Percentiles rank a stretch among this genome's conserved stretches.
phyloP scores from a whole-genome alignment of 176 grass and related monocot genomes.

The Carex kokanica region DNA sequence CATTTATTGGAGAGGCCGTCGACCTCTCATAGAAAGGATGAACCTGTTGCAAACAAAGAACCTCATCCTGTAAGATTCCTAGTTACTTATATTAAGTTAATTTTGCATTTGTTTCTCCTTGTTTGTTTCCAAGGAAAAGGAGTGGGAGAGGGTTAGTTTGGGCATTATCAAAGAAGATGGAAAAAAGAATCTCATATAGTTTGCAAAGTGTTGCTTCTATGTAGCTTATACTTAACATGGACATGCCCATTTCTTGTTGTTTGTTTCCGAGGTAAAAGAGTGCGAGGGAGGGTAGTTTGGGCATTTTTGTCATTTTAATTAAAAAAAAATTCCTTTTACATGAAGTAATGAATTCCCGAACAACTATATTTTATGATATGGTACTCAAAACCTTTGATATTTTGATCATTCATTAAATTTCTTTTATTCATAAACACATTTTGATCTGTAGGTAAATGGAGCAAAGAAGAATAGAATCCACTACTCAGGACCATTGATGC shows the following conservation, averaged over 20 bases:
- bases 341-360: background rate
- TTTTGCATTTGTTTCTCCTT: too few relatives aligned
- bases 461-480: constrained; percentile 91
- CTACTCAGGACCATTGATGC: constrained; percentile 90
- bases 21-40: constrained; percentile 86
- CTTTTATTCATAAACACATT: background rate
- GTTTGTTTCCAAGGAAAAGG: background rate
- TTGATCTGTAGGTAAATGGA: constrained; percentile 47
- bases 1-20: constrained; percentile 79
- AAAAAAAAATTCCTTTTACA: background rate
- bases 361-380: background rate
- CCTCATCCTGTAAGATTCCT: constrained; percentile 51
- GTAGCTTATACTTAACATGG: too few relatives aligned
- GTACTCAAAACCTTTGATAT: background rate
- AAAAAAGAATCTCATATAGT: background rate
- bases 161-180: background rate
- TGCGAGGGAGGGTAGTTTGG: too few relatives aligned
- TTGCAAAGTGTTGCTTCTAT: too few relatives aligned
- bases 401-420: constrained; percentile 31
- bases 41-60: constrained; percentile 50
- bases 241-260: too few relatives aligned
- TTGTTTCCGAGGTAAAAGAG: too few relatives aligned
- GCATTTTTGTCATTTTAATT: background rate
- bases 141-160: background rate
- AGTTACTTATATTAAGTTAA: too few relatives aligned